Base-by-base conservation (phyloP, 2,329 filamentous ascomycete genomes). In the Parasarocladium wereldwijsianum region DNA sequence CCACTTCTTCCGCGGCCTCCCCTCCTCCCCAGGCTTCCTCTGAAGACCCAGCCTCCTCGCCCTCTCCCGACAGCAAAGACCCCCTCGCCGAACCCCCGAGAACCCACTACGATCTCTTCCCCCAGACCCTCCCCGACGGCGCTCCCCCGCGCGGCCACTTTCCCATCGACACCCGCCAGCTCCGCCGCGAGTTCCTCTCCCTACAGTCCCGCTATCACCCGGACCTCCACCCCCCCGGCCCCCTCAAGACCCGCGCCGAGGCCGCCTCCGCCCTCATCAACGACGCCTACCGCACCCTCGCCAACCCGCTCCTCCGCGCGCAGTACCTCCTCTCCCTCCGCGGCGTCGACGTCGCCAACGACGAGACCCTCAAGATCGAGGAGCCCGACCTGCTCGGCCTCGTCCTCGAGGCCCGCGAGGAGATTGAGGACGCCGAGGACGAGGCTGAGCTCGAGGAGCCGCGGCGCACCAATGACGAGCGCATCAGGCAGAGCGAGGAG, bases 101-200 rank as follows among this genome's bases (percentile, higher is more conserved):
- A 17, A 83, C 76, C 32, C 72, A 87, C 64, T 96, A 94, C 66
- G 71, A 76, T 33, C 72, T 96, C 56, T 98, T 98, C 62, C 85
- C 86, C 2, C 50, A 67, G 18, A 81, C 85, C 3, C 66, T 94
- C 4, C 71, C 85, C 1, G 32, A 52, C 1, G 87, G 87, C 2
- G 80, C 84, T 1, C 90, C 90, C 0, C 87, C 87, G 0, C 32
- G 47, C 0, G 78, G 85, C 0, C 65, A 74, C 34, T 98, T 96
- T 64, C 54, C 62, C 10, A 71, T 96, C 45, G 66, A 93, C 49
- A 49, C 70, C 9, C 62, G 66, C 34, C 60, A 68, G 11, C 69
- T 96, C 13, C 80, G 82, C 29, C 70, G 70, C 39, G 90, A 98
- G 50, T 96, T 93, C 57, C 72, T 96, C 10, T 69, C 72, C 36